Percentiles rank a stretch among this genome's conserved stretches.
These are phyloP conservation scores for Aspergillus panamensis DNA, from an alignment of 495 filamentous ascomycete species.

Conservation along the genomic window DNA sequence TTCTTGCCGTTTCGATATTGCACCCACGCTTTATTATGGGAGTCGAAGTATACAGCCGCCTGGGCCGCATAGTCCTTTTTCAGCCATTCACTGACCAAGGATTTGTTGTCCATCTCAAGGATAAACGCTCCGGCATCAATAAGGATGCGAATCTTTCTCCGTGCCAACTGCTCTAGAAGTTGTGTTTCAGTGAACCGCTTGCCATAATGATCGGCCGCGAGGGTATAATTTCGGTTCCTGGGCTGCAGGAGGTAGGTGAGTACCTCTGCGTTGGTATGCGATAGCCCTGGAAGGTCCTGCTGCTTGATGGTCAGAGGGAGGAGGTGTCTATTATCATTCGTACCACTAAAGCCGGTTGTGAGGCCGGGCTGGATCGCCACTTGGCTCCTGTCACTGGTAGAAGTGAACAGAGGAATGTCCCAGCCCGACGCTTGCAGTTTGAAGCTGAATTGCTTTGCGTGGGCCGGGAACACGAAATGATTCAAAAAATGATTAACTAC, in stretches of 20 bases:
- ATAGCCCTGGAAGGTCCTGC: slow-evolving; percentile 51
- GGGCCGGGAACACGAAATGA: slow-evolving; percentile 57
- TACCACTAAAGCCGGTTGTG: slow-evolving; percentile 68
- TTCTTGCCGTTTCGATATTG: slow-evolving; percentile 38
- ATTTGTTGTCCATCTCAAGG: slow-evolving; percentile 55
- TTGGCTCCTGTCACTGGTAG: not conserved
- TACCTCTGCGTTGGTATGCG: slow-evolving; percentile 62
- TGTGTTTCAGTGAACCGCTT: slow-evolving; percentile 1
- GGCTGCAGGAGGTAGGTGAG: slow-evolving; percentile 50
- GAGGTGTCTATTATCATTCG: slow-evolving; percentile 58
- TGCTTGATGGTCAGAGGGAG: slow-evolving; percentile 57
- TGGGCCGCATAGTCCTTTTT: slow-evolving; percentile 35
- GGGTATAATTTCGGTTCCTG: slow-evolving; percentile 16
- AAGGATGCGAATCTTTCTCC: slow-evolving; percentile 51
- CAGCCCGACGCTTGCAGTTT: slow-evolving; percentile 67
- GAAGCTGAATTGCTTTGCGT: slow-evolving; percentile 57
- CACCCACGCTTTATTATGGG: slow-evolving; percentile 43
- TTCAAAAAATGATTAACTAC: slow-evolving; percentile 60
- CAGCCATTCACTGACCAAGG: slow-evolving; percentile 48
- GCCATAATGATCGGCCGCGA: not conserved
- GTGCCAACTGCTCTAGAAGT: slow-evolving; percentile 54
- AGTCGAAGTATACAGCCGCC: slow-evolving; percentile 55
- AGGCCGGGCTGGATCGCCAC: slow-evolving; percentile 17
- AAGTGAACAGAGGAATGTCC: slow-evolving; percentile 48
- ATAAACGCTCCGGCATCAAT: slow-evolving; percentile 72